These are phyloP conservation scores for Geotrichum restrictum DNA, from an alignment of 1,139 yeast genomes.

Conservation along the genomic window DNA sequence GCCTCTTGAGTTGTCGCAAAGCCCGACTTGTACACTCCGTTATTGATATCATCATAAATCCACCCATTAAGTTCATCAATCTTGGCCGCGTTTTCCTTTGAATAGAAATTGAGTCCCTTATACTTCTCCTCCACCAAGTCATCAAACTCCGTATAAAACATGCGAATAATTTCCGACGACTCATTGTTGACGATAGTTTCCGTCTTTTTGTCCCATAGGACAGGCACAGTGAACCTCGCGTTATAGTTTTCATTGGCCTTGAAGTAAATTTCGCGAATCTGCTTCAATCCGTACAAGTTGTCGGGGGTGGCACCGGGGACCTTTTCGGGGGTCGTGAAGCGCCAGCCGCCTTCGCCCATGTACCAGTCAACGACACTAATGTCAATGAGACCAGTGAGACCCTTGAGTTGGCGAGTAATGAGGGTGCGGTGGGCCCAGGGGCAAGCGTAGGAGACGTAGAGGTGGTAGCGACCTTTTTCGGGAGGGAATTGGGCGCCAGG, in stretches of 20 bases:
- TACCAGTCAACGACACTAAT: constrained; percentile 85
- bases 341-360: constrained; percentile 80
- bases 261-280: constrained; percentile 67
- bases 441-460: constrained; percentile 83
- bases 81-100: constrained; percentile 47
- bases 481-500: constrained; percentile 64
- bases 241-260: constrained; percentile 71
- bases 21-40: constrained; percentile 91
- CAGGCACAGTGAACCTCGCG: constrained; percentile 88
- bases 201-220: constrained; percentile 81
- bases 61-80: constrained; percentile 79
- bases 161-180: constrained; percentile 80
- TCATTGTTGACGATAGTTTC: constrained; percentile 86
- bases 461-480: constrained; percentile 76
- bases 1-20: constrained; percentile 81
- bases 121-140: constrained; percentile 48
- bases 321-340: constrained; percentile 53
- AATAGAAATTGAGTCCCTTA: constrained; percentile 57
- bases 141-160: constrained; percentile 67
- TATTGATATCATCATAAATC: constrained; percentile 81
- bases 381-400: constrained; percentile 51
- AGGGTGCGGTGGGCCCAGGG: constrained; percentile 94
- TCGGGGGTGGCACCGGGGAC: constrained; percentile 62
- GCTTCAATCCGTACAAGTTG: constrained; percentile 54
- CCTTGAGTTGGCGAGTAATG: constrained; percentile 70